Base-by-base conservation (phyloP, 441 rosid genomes). In the Brassica balearica region DNA sequence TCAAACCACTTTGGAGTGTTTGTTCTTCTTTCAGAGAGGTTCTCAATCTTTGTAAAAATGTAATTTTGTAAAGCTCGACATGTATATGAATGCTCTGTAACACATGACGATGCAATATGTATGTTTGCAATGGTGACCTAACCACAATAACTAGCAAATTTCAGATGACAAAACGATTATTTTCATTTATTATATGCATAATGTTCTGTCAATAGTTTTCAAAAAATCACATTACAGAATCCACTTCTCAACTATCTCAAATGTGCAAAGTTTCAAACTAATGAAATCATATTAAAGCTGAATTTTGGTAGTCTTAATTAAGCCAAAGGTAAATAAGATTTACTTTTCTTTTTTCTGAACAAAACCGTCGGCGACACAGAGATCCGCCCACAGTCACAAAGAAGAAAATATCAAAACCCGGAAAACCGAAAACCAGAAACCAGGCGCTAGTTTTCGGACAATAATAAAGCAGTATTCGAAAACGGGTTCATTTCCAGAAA, bases 301-400 rank as follows among this genome's bases (percentile, higher is more conserved):
- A 55, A 55, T 55, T 55, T 55, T 15, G 8, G 22, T 55, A 15
- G 59, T 14, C 10, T 41, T 10, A 65, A 62, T 11, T 17, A 62
- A 25, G 20, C n/a, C 15, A 51, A 25, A 65, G 15, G 63, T 72
- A 43, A 72, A 8, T 59, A 67, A 69, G 73, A 34, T 76, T 51
- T 62, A 3, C 20, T 23, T 64, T 55, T 48, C 19, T 19, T 48
- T 46, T 61, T 43, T 46, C 29, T 48, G 10, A 10, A 62, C 27
- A 23, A 73, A 73, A 73, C 75, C 82, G 75, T 73, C 78, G 75
- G 82, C 75, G 71, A 62, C 43, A 72, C 43, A 34, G 56, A 60
- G n/a, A 66, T 72, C 74, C 82, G 77, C 82, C 78, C 82, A 78
- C 73, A 78, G 77, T 32, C 48, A 48, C 65, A 38, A 8, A 60